These are phyloP conservation scores for Lotmaria passim DNA, from an alignment of 208 protist genomes.

Conservation along the genomic window DNA sequence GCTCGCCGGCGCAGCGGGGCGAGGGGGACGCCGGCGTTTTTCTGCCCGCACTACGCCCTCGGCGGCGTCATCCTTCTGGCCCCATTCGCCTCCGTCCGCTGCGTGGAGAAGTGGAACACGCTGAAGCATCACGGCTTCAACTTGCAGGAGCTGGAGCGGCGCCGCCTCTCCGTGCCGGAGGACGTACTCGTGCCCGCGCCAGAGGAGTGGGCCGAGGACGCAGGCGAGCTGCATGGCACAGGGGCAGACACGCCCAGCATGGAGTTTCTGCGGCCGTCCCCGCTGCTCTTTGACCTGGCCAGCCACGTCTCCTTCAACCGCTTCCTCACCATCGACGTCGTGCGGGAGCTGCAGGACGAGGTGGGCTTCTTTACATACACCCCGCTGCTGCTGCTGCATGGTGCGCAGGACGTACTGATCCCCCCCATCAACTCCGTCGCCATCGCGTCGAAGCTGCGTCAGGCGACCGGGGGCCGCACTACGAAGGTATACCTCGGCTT, in stretches of 20 bases:
- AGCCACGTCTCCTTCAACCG: slow-evolving; percentile 46
- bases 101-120: slow-evolving; percentile 40
- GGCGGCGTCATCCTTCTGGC: slow-evolving; percentile 50
- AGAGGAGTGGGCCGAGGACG: slow-evolving; percentile 36
- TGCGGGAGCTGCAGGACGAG: slow-evolving; percentile 41
- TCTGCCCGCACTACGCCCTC: slow-evolving; percentile 46
- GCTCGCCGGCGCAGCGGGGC: not conserved
- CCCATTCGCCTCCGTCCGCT: slow-evolving; percentile 39
- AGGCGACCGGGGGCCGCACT: slow-evolving; percentile 26
- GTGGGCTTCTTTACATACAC: slow-evolving; percentile 41
- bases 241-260: slow-evolving; percentile 13
- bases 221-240: slow-evolving; percentile 16
- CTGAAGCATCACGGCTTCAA: slow-evolving; percentile 28
- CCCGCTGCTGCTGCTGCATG: slow-evolving; percentile 52
- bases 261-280: slow-evolving; percentile 19
- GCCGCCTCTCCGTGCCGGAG: slow-evolving; percentile 22
- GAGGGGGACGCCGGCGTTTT: slow-evolving; percentile 3
- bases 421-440: slow-evolving; percentile 42
- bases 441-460: slow-evolving; percentile 40
- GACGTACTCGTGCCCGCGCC: slow-evolving; percentile 36
- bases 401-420: slow-evolving; percentile 39
- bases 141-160: slow-evolving; percentile 36
- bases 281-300: slow-evolving; percentile 36
- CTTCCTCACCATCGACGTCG: slow-evolving; percentile 41
- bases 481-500: slow-evolving; percentile 43